These are phyloP conservation scores for Sorghum bicolor DNA, from an alignment of 176 grass and related monocot genomes.

Conservation along the genomic window Sorghum_bicolor_NCBIv3 NC_012871.2:14017001-14017500, in stretches of 20 bases:
- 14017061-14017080: neutral
- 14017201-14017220: neutral
- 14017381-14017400: slow-evolving; percentile 70
- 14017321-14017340: slow-evolving; percentile 66
- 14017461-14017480: neutral
- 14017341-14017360: slow-evolving; percentile 88
- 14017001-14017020: neutral
- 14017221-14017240: no score
- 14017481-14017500: neutral
- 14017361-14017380: slow-evolving; percentile 74
- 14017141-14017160: neutral
- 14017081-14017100: neutral
- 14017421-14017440: slow-evolving; percentile 67
- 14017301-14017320: slow-evolving; percentile 56
- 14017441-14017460: neutral
- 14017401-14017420: slow-evolving; percentile 86
- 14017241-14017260: neutral
- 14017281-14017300: slow-evolving; percentile 95
- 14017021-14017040: neutral
- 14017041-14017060: neutral
- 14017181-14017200: neutral
- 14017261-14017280: slow-evolving; percentile 40
- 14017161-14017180: slow-evolving; percentile 21
- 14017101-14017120: neutral
- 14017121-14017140: neutral